Evolutionary conservation across 2,329 filamentous ascomycete species (phyloP), one percentile per base, ranked within the genome.

Genomic region (Aspergillus hiratsukae): DNA sequence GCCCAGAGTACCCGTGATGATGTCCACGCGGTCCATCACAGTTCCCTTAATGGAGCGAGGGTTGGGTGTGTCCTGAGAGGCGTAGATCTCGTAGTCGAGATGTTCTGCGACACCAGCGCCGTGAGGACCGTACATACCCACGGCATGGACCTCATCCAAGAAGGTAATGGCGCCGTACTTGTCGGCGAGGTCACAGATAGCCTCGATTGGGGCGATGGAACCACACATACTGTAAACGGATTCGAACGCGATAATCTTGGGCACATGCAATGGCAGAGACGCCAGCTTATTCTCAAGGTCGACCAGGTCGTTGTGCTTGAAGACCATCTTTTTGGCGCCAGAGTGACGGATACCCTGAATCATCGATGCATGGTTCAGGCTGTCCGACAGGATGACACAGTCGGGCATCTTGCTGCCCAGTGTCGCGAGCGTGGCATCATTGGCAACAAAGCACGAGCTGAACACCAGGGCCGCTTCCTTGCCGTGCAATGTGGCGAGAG

Each of bases 141-240:
- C 94, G 48, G 94, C 94, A 78, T 99, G 94, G 59, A 99, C 94
- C 84, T 99, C 94, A 72, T 99, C 94, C 72, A 97, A 81, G 75
- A 99, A 99, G 66, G 94, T 99, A 62, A 99, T 87, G 41, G 94
- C 94, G 57, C 94, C 94, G 72, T 99, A 99, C 80, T 96, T 97
- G 61, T 97, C 92, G 9, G 94, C 93, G 53, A 99, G 80, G 72
- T 99, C 91, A 73, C 93, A 97, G 60, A 99, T 97, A 70, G 88
- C 88, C 76, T 92, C 90, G 65, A 99, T 99, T 0, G 94, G 94
- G 0, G 91, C 94, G 71, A 99, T 90, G 17, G 91, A 96, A 61
- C 94, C 94, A 72, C 94, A 99, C 94, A 99, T 99, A 80, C 91
- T 96, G 79, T 99, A 99, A 3, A 99, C 94, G 29, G 91, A 96